A percentile compares a stretch with the other conserved stretches of the same genome.
These are phyloP conservation scores for Fraxinus baroniana DNA, from an alignment of 305 asterid species.

Conservation along the genomic window DNA sequence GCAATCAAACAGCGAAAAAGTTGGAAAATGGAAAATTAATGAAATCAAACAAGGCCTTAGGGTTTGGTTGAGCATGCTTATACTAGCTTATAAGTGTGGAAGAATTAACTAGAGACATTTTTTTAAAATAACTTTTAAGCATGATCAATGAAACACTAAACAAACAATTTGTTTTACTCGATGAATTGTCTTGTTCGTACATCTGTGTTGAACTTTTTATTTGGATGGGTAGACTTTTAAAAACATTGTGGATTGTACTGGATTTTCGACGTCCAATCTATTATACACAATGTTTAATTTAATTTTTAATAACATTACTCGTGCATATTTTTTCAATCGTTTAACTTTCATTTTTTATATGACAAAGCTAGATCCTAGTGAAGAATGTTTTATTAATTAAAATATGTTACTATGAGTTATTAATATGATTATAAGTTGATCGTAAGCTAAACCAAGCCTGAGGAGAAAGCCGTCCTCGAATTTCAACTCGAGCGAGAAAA, in stretches of 20 bases:
- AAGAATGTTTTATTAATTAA: no score
- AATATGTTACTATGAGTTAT: background rate
- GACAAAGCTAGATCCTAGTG: background rate
- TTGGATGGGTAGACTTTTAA: background rate
- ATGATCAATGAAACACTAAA: no score
- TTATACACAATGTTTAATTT: background rate
- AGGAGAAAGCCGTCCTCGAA: background rate
- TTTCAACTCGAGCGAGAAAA: background rate
- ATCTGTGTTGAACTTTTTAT: background rate
- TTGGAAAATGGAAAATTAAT: no score
- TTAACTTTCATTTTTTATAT: background rate
- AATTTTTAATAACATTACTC: background rate
- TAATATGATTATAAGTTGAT: no score
- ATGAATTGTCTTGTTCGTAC: background rate
- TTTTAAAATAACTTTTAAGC: no score
- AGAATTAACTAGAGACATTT: no score
- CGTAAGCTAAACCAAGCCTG: background rate
- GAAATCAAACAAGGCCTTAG: background rate
- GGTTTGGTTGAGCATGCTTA: no score
- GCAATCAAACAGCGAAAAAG: no score
- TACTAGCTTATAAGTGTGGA: no score
- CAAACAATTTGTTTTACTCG: no score
- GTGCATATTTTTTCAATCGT: background rate
- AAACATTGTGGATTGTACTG: background rate
- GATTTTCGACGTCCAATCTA: background rate